Evolutionary conservation across 129 eudicot species (phyloP), one percentile per base, ranked within the genome.

Genomic region (Artemisia tridentata): DNA sequence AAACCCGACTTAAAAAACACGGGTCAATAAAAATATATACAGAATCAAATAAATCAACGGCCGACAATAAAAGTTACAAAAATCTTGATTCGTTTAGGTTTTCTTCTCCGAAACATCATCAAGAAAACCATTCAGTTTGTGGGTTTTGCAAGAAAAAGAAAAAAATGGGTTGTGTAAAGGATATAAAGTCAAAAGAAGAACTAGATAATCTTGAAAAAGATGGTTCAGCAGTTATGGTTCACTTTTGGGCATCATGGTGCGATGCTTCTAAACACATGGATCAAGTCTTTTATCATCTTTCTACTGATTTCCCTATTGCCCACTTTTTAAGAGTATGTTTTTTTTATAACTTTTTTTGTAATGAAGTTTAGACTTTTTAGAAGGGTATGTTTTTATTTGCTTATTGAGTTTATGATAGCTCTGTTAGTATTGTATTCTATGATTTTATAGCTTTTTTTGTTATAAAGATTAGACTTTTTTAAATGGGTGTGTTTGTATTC

Each of bases 191-290:
- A 19, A 95, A 87, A 75, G 63, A 79, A 63, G 99, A 95, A 74
- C 83, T 95, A 12, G 93, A 90, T 56, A 29, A 69, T 27, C 50
- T 63, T n/a, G 73, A 90, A n/a, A 67, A 63, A 7, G 79, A 81
- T 27, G 89, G 96, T 0, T 29, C 72, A 21, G 67, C 93, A 21
- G 88, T 79, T 5, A 79, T 90, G 68, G 25, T 95, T 23, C 97
- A 95, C 88, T 90, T 95, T 77, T 95, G 99, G 99, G 99, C 99
- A 19, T 79, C 89, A 13, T 95, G 99, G 99, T 95, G 99, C 66
- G 99, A 95, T 45, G 95, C 99, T 49, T 95, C 97, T 21, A 95
- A 90, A 74, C 99, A 90, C 50, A 90, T 95, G 99, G 99, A 95
- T 85, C 89, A 88, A 90, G 97, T 95, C 29, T 95, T 95, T 69